phyloP scores from a whole-genome alignment of 495 filamentous ascomycete genomes.

The Penicillium ochrochloron region DNA sequence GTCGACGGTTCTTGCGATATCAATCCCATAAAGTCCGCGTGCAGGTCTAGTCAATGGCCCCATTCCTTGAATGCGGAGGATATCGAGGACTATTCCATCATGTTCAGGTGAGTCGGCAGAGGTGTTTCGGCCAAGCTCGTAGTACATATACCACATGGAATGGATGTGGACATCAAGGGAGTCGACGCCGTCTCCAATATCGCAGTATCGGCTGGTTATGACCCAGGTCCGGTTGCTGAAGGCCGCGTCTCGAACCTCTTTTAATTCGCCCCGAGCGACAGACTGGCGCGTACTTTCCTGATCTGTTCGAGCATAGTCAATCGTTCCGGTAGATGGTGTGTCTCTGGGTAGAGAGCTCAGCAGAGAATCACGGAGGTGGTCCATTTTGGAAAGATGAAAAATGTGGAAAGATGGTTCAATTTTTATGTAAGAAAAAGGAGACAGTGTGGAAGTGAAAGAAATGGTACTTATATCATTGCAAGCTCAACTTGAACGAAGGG shows the following conservation, averaged over 20 bases:
- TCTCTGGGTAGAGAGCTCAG: no score
- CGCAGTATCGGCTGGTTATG: not conserved
- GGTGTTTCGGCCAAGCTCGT: not conserved
- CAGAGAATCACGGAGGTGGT: no score
- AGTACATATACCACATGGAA: not conserved
- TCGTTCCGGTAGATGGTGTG: no score
- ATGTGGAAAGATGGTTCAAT: no score
- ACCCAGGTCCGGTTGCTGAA: not conserved
- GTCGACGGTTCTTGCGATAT: not conserved
- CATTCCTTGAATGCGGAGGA: not conserved
- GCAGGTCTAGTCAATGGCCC: not conserved
- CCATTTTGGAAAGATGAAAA: no score
- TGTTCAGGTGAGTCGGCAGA: not conserved
- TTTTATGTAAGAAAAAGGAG: no score
- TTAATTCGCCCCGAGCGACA: not conserved
- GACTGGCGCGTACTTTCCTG: not conserved
- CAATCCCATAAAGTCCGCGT: not conserved
- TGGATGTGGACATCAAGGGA: not conserved
- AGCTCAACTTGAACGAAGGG: no score
- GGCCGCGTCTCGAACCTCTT: not conserved
- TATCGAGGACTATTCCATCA: not conserved
- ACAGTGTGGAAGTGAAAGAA: no score
- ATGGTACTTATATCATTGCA: no score
- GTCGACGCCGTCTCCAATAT: not conserved
- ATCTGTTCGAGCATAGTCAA: not conserved